Conservation (phyloP, 371 early-diverging fungal species). For the Coemansia sp. region DNA sequence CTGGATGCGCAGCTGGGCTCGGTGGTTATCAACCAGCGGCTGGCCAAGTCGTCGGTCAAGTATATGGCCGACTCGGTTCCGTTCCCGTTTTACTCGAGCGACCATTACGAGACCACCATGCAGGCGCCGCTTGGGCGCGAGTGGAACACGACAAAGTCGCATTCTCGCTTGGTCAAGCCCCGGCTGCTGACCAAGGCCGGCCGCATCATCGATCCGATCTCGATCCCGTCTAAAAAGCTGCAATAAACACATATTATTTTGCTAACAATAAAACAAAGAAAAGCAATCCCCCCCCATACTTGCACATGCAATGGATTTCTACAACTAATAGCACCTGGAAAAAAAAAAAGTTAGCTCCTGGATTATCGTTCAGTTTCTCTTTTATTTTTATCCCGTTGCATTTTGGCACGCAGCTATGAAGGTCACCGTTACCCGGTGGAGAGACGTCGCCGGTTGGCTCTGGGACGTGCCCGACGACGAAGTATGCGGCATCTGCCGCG, state of each 20-base stretch:
- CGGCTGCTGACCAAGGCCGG: slow-evolving; percentile 82
- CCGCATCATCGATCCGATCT: slow-evolving; percentile 81
- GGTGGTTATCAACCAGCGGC: slow-evolving; percentile 91
- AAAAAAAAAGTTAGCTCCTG: too few relatives aligned
- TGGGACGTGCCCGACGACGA: slow-evolving; percentile 78
- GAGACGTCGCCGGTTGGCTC: slow-evolving; percentile 67
- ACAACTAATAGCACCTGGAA: too few relatives aligned
- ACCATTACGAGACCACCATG: slow-evolving; percentile 86
- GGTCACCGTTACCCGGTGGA: slow-evolving; percentile 34
- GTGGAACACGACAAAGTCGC: slow-evolving; percentile 84
- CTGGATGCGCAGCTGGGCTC: slow-evolving; percentile 77
- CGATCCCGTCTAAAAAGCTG: slow-evolving; percentile 42
- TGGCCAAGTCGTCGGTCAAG: slow-evolving; percentile 75
- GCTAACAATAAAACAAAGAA: too few relatives aligned
- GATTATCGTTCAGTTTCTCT: not conserved
- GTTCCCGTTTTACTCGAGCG: slow-evolving; percentile 78
- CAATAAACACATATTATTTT: slow-evolving; percentile 12
- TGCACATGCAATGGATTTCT: too few relatives aligned
- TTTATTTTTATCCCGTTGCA: not conserved
- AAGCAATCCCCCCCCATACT: too few relatives aligned
- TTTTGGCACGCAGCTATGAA: slow-evolving; percentile 21
- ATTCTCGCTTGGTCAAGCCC: slow-evolving; percentile 75
- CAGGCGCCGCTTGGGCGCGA: slow-evolving; percentile 88
- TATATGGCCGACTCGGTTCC: slow-evolving; percentile 74
- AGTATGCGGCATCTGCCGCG: slow-evolving; percentile 86